Base-by-base conservation (phyloP, 345 rosid genomes). In the Zanthoxylum bungeanum region DNA sequence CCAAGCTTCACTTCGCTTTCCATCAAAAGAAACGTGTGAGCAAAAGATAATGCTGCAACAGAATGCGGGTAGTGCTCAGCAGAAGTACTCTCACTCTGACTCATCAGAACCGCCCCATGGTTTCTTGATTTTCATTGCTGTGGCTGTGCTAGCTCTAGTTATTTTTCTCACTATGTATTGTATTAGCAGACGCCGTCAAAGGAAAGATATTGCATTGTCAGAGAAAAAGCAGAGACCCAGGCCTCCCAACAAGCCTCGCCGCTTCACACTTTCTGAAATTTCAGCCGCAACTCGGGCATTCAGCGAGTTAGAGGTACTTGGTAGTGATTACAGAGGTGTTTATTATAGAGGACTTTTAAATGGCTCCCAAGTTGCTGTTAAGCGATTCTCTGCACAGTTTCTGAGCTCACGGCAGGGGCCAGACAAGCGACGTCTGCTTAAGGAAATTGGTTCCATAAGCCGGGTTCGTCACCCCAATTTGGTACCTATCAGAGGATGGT, bases 171-270 rank as follows among this genome's bases (percentile, higher is more conserved):
- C 80, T 27, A n/a, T 84, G n/a, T 80, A 74, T 77, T 80, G 73
- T 5, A 69, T 30, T 19, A 30, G 82, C 60, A 63, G 72, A 74
- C 72, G 77, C 46, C n/a, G n/a, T n/a, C n/a, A 75, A 47, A 62
- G 60, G 34, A 9, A 65, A 66, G 19, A 52, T 8, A 50, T 25
- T 25, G 21, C 34, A 4, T 60, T 80, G 19, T 61, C 77, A 7
- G 83, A 70, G 65, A 80, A 69, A 55, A 70, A 59, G 28, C 74
- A 78, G 85, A n/a, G n/a, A 22, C 87, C 87, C 4, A 69, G 82
- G 73, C 85, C 83, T 72, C 90, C 85, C 1, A 70, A 56, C 65
- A 64, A 30, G 51, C 79, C 75, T 36, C 75, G 70, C 22, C 51
- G 65, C 11, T 76, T 76, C 25, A 17, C 17, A 21, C 53, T 55